These are phyloP conservation scores for Zoysia matrella DNA, from an alignment of 202 grass and related monocot genomes.

Conservation along the genomic window DNA sequence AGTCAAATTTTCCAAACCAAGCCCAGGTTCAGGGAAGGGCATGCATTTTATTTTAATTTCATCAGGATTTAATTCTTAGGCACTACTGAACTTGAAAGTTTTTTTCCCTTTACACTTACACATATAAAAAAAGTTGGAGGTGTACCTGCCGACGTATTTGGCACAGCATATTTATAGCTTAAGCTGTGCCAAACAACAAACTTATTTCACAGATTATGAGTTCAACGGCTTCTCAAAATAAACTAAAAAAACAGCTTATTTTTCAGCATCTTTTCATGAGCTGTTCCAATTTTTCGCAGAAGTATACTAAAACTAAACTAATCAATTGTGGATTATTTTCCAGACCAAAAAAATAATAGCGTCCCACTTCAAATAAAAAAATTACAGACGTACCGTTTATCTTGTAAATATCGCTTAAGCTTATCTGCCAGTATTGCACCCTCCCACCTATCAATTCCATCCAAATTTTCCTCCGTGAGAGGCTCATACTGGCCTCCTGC, in stretches of 20 bases:
- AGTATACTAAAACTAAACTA: neutral
- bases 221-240: too few species aligned
- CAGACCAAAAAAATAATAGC: neutral
- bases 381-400: slow-evolving; percentile 39
- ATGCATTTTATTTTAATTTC: neutral
- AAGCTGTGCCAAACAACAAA: too few species aligned
- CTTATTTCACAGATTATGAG: too few species aligned
- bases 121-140: too few species aligned
- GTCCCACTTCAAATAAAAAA: slow-evolving; percentile 5
- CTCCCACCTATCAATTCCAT: slow-evolving; percentile 3
- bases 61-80: neutral
- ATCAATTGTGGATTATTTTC: too few species aligned
- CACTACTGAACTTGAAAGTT: slow-evolving; percentile 1
- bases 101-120: too few species aligned
- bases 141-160: too few species aligned
- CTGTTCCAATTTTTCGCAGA: neutral
- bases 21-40: neutral
- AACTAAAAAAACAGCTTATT: too few species aligned
- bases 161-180: too few species aligned
- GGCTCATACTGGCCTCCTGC: slow-evolving; percentile 5
- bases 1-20: neutral
- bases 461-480: slow-evolving; percentile 12
- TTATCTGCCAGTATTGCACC: slow-evolving; percentile 13
- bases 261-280: too few species aligned
- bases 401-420: slow-evolving; percentile 42